A percentile compares a stretch with the other conserved stretches of the same genome.
Evolutionary conservation across 768 basidiomycete genomes (phyloP).

Genomic region (Auricularia cornea): DNA sequence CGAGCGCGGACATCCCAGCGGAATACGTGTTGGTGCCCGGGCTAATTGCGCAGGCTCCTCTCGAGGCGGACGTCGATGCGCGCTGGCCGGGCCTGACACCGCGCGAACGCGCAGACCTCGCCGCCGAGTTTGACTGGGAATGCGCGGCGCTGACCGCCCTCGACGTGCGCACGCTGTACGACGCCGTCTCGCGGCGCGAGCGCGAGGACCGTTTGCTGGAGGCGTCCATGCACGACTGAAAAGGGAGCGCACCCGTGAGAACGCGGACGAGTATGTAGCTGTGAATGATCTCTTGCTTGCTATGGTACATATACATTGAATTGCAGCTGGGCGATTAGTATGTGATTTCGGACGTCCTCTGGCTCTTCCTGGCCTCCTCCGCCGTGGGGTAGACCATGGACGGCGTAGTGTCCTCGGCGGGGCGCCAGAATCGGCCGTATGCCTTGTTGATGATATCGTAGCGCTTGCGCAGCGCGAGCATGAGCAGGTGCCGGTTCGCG

Average conservation of each 20-base stretch:
- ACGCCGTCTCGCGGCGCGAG: slow-evolving; percentile 44
- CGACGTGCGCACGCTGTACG: slow-evolving; percentile 52
- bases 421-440: background rate
- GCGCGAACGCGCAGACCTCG: slow-evolving; percentile 53
- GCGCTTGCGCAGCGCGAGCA: background rate
- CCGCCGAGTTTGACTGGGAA: slow-evolving; percentile 54
- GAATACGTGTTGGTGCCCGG: slow-evolving; percentile 36
- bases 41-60: slow-evolving; percentile 48
- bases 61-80: slow-evolving; percentile 53
- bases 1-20: slow-evolving; percentile 34
- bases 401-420: background rate
- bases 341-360: too few relatives aligned
- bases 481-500: background rate
- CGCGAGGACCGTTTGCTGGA: background rate
- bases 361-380: too few relatives aligned
- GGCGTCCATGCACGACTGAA: background rate
- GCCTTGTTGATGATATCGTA: slow-evolving; percentile 1
- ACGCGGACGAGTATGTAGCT: too few relatives aligned
- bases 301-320: too few relatives aligned
- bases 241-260: background rate
- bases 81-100: slow-evolving; percentile 68
- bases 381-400: too few relatives aligned
- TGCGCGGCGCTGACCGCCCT: slow-evolving; percentile 48
- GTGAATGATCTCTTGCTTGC: background rate
- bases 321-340: too few relatives aligned